Percentiles rank a stretch among this genome's conserved stretches.
Evolutionary conservation across 495 filamentous ascomycete genomes (phyloP).

Genomic region (Talaromyces thailandensis): DNA sequence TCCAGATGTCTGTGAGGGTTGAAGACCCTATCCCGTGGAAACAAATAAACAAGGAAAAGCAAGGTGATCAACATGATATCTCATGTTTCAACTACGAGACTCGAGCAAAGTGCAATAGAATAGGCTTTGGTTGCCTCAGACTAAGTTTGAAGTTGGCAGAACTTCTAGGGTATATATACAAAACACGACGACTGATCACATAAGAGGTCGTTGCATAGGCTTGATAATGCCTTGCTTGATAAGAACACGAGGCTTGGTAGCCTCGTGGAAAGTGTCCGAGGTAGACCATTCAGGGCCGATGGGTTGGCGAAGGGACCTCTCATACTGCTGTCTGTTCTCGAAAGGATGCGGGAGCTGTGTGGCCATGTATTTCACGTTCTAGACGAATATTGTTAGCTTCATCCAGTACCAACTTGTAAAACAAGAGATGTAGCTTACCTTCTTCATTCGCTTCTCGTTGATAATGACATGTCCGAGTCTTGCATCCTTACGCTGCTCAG

Average conservation of each 20-base stretch:
- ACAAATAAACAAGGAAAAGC: background rate
- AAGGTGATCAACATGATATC: background rate
- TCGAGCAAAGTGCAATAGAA: background rate
- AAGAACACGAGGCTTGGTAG: slow-evolving; percentile 85
- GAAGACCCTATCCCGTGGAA: too few relatives aligned
- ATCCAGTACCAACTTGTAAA: background rate
- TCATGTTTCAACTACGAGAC: background rate
- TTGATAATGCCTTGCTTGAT: slow-evolving; percentile 88
- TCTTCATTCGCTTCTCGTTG: slow-evolving; percentile 83
- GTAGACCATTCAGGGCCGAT: slow-evolving; percentile 92
- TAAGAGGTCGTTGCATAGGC: slow-evolving; percentile 72
- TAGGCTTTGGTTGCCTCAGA: background rate
- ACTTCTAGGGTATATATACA: background rate
- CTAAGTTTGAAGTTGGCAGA: background rate
- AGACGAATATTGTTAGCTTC: slow-evolving; percentile 5
- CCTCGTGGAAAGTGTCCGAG: slow-evolving; percentile 82
- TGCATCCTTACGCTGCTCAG: slow-evolving; percentile 69
- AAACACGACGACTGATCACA: slow-evolving; percentile 22
- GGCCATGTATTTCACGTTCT: slow-evolving; percentile 86
- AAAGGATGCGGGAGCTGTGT: slow-evolving; percentile 75
- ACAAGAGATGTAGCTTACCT: slow-evolving; percentile 40
- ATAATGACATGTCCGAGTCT: slow-evolving; percentile 80
- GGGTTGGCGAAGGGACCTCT: slow-evolving; percentile 75
- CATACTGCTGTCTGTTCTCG: slow-evolving; percentile 82
- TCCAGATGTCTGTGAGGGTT: too few relatives aligned